Evolutionary conservation across 176 grass and related monocot genomes (phyloP), one percentile per base, ranked within the genome.

Genomic region (Raddia distichophylla): DNA sequence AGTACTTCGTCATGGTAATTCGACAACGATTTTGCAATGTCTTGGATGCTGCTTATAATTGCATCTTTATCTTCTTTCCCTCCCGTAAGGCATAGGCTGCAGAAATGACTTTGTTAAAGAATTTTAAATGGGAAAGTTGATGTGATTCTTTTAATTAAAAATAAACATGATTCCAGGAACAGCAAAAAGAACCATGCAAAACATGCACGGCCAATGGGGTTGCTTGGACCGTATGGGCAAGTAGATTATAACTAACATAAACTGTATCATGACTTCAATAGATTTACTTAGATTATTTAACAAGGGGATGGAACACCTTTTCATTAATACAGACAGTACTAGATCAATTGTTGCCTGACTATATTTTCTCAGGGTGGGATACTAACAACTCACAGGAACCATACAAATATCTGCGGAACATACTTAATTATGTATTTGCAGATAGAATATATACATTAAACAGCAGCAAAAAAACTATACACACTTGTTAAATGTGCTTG

Each of bases 31-130:
- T 95, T 95, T 77, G 89, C 86, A 49, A 99, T 80, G 60, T 98
- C 96, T 57, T 98, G 96, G 88, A 95, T 95, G 78, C 93, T 93
- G 81, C 96, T 99, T 67, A 99, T 93, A 82, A 99, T 91, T 10
- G 96, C 93, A 88, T 99, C 84, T 62, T 99, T 94, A 49, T 95
- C 87, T 88, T 93, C 96, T 77, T 93, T 99, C 40, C 87, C 93
- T 71, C 93, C 93, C 74, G 93, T 91, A 65, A 99, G 86, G 83
- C 96, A 99, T 78, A 93, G 77, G 66, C 93, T 99, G 83, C 45
- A 84, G 71, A 78, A 91, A 89, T 55, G 18, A 60, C 20, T 80
- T 40, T 84, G 56, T 77, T 79, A 86, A 71, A 40, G 4, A 2
- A 2, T n/a, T 40, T 40, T 40, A 40, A 82, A 74, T 65, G 58